These are phyloP conservation scores for Aureobasidium sp. DNA, from an alignment of 2,329 filamentous ascomycete species.

Conservation along the genomic window DNA sequence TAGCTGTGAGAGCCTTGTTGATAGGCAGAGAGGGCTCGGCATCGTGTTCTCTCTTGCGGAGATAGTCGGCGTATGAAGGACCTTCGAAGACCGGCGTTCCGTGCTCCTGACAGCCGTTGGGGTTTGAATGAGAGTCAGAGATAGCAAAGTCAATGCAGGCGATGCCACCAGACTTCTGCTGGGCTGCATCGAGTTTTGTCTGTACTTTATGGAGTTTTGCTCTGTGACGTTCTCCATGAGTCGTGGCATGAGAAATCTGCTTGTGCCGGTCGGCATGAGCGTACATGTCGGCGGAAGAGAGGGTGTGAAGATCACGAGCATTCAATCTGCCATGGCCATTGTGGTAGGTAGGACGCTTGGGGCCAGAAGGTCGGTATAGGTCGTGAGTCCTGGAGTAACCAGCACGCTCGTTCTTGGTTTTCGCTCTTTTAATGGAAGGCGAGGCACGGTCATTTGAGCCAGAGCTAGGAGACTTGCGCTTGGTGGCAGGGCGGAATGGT, in stretches of 20 bases:
- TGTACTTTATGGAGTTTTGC: background rate
- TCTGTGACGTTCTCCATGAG: background rate
- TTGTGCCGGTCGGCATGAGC: background rate
- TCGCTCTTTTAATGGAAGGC: background rate
- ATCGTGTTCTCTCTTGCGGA: background rate
- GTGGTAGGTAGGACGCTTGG: background rate
- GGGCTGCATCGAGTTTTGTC: background rate
- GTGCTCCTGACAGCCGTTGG: background rate
- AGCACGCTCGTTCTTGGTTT: background rate
- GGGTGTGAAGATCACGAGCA: too few relatives aligned
- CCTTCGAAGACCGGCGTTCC: background rate
- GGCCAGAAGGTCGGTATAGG: background rate
- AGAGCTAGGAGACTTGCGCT: background rate
- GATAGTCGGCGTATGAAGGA: background rate
- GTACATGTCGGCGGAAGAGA: background rate
- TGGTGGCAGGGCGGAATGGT: background rate
- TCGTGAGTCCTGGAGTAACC: background rate
- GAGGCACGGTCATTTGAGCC: too few relatives aligned
- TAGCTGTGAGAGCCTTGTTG: background rate
- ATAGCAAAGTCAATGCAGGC: background rate
- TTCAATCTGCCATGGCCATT: too few relatives aligned
- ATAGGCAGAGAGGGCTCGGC: background rate
- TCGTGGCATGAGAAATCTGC: background rate
- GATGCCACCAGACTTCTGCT: background rate
- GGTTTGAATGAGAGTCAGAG: background rate